Base-by-base conservation (phyloP, 345 rosid species). In the Aethionema arabicum region DNA sequence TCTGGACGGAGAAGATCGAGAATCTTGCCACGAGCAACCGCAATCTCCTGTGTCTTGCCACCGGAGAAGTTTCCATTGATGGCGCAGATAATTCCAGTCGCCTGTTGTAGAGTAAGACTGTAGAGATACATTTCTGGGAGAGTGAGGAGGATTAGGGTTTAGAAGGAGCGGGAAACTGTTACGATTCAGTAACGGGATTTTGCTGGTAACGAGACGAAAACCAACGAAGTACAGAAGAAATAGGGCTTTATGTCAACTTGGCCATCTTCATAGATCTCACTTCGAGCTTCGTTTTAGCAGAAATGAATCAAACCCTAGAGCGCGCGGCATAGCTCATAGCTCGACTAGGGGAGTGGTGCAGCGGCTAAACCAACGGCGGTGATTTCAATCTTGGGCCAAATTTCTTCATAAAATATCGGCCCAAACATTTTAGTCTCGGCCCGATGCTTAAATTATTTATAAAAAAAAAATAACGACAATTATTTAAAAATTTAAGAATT, bases 1-100 rank as follows among this genome's bases (percentile, higher is more conserved):
- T 93, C 99, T 10, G 97, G 92, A 6, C 97, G 96, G 47, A 90
- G 95, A 33, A 93, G 97, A 52, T 91, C 96, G 21, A 93, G 89
- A 32, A 90, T 79, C 77, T 93, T 90, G 8, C 99, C 99, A 13
- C 96, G 96, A 16, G 99, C 97, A 10, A 93, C 96, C 21, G 81
- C 96, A 42, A 93, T 88, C 76, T 93, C 99, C 45, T 88, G 97
- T 33, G 75, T 21, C 74, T 87, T 93, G 32, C 88, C 88, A 64
- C 97, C 99, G 67, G 99, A 84, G 84, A 93, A 90, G 80, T 78
- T 87, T n/a, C 99, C 99, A 39, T 87, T 93, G 49, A 90, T 83
- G 9, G 99, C 96, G 75, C 77, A 72, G 13, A 78, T 72, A 51
- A 93, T 76, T 74, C 99, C 99, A 6, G 96, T 93, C 63, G 99